A percentile compares a stretch with the other conserved stretches of the same genome.
These are phyloP conservation scores for Colletotrichum magnum DNA, from an alignment of 2,329 filamentous ascomycete genomes.

Conservation along the genomic window DNA sequence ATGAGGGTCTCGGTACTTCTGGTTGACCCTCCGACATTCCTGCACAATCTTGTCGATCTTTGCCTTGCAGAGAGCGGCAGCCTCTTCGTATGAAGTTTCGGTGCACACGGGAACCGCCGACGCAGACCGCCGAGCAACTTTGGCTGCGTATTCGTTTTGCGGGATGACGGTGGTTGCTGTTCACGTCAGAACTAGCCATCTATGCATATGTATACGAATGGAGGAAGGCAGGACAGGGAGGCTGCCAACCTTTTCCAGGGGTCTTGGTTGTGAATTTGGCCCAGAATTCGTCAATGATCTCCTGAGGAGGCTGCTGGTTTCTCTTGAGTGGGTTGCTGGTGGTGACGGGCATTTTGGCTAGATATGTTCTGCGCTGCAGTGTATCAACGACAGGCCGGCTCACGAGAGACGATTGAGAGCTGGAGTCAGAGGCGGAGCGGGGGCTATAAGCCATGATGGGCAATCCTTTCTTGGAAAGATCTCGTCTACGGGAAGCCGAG, in stretches of 20 bases:
- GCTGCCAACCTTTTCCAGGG: constrained; percentile 73
- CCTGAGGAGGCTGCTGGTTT: constrained; percentile 74
- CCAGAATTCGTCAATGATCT: constrained; percentile 81
- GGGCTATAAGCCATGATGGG: constrained; percentile 22
- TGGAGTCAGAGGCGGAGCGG: constrained; percentile 24
- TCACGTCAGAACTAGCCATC: constrained; percentile 29
- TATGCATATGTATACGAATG: background rate
- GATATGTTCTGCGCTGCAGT: constrained; percentile 15
- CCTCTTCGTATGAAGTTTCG: constrained; percentile 80
- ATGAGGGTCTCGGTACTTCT: constrained; percentile 88
- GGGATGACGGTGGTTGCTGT: constrained; percentile 78
- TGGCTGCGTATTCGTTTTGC: constrained; percentile 74
- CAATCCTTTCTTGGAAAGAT: background rate
- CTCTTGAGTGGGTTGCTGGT: constrained; percentile 30
- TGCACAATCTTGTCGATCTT: constrained; percentile 74
- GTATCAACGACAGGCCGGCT: background rate
- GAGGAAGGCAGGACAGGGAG: background rate
- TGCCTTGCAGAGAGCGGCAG: constrained; percentile 75
- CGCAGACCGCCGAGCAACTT: constrained; percentile 69
- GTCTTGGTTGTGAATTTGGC: constrained; percentile 77
- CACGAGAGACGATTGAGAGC: constrained; percentile 7
- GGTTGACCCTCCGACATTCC: constrained; percentile 82
- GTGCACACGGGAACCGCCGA: constrained; percentile 61
- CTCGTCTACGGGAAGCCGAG: background rate
- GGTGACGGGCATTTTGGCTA: constrained; percentile 33